These are phyloP conservation scores for Rhodotorula diobovata DNA, from an alignment of 768 basidiomycete genomes.

Conservation along the genomic window DNA sequence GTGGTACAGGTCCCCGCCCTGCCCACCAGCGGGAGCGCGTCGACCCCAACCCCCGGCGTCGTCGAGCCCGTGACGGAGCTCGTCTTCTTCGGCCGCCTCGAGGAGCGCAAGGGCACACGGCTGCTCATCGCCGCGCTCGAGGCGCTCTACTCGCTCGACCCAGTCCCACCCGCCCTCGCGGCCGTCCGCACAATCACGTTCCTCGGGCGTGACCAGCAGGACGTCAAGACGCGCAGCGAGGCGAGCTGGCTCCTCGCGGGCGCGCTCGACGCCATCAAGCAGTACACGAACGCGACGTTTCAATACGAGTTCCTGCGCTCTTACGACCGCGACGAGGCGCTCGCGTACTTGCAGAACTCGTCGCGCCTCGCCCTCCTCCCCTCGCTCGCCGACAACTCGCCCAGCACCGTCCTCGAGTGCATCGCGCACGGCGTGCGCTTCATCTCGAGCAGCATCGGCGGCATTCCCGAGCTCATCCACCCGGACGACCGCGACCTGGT, in stretches of 20 bases:
- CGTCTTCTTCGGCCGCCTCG: constrained; percentile 40
- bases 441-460: constrained; percentile 31
- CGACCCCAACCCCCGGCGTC: too few relatives aligned
- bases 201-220: constrained; percentile 35
- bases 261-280: constrained; percentile 26
- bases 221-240: constrained; percentile 25
- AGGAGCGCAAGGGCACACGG: constrained; percentile 36
- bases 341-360: constrained; percentile 24
- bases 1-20: constrained; percentile 5
- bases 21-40: background rate
- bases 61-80: constrained; percentile 25
- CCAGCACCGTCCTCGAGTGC: constrained; percentile 39
- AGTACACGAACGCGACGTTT: constrained; percentile 32
- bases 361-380: constrained; percentile 38
- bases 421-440: constrained; percentile 31
- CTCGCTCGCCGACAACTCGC: constrained; percentile 39
- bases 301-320: constrained; percentile 14
- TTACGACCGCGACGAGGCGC: constrained; percentile 27
- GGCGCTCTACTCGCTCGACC: background rate
- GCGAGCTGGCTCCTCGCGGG: constrained; percentile 13
- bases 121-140: constrained; percentile 31
- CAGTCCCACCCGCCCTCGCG: background rate
- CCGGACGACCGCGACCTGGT: constrained; percentile 13
- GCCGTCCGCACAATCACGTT: constrained; percentile 21
- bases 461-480: constrained; percentile 34